A percentile compares a stretch with the other conserved stretches of the same genome.
Evolutionary conservation across 2,329 filamentous ascomycete genomes (phyloP).

Genomic region (Aureobasidium sp.): DNA sequence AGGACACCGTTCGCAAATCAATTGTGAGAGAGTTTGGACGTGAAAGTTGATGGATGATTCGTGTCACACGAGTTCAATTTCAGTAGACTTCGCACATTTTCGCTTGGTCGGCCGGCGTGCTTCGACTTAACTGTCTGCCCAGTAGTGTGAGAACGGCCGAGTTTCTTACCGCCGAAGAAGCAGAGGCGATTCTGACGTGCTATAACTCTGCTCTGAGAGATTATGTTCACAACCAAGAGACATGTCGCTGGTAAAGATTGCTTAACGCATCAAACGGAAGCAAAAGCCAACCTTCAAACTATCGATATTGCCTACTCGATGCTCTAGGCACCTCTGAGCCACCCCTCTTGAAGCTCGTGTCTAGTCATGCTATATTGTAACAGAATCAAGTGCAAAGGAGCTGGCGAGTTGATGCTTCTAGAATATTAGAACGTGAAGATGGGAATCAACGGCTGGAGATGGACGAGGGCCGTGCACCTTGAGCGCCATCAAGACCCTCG

Average conservation of each 20-base stretch:
- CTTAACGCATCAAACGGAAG: too few species aligned
- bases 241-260: too few species aligned
- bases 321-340: conserved; percentile 30
- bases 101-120: not conserved
- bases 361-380: not conserved
- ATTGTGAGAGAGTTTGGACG: not conserved
- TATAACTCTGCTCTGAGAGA: too few species aligned
- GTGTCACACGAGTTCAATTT: not conserved
- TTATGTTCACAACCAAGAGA: too few species aligned
- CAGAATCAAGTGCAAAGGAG: too few species aligned
- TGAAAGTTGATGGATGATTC: not conserved
- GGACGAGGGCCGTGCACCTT: not conserved
- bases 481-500: conserved; percentile 3
- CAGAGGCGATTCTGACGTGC: too few species aligned
- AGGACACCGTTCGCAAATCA: not conserved
- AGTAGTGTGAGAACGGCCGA: too few species aligned
- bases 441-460: not conserved
- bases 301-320: conserved; percentile 15
- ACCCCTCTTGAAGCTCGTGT: conserved; percentile 24
- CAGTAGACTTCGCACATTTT: not conserved
- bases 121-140: not conserved
- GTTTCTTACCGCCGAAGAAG: too few species aligned
- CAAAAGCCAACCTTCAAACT: not conserved
- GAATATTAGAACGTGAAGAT: not conserved
- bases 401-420: not conserved